A percentile compares a stretch with the other conserved stretches of the same genome.
These are phyloP conservation scores for Quercus variabilis DNA, from an alignment of 306 rosid genomes.

Conservation along the genomic window DNA sequence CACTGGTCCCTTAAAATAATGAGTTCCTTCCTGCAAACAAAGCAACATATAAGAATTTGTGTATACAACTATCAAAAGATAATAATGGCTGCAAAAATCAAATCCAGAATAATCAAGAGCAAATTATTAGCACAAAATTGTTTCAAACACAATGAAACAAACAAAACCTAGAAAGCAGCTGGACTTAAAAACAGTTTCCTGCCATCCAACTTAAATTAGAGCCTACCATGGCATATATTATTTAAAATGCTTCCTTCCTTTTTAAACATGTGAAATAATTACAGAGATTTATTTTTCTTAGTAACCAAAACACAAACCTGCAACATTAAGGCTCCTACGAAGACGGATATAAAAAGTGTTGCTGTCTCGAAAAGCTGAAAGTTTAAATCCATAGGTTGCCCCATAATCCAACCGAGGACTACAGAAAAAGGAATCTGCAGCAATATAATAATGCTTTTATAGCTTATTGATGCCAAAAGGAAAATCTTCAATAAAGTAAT, in stretches of 20 bases:
- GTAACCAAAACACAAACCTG: constrained; percentile 38
- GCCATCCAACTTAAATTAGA: not conserved
- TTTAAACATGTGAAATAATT: not conserved
- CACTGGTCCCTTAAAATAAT: constrained; percentile 78
- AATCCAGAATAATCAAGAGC: not conserved
- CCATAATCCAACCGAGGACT: constrained; percentile 70
- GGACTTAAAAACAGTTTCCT: not conserved
- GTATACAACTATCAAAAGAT: not conserved
- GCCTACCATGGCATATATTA: not conserved
- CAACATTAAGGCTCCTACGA: too few relatives aligned
- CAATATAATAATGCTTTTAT: not conserved
- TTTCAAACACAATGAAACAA: not conserved
- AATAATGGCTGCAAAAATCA: not conserved
- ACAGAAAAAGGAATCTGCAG: constrained; percentile 87
- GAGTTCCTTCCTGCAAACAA: constrained; percentile 76
- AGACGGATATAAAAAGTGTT: too few relatives aligned
- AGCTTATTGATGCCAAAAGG: not conserved
- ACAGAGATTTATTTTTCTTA: not conserved
- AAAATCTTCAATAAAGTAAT: not conserved
- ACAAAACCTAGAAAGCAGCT: not conserved
- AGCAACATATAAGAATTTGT: not conserved
- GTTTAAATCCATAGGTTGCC: not conserved
- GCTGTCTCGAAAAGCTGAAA: too few relatives aligned
- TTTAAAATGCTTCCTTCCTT: too few relatives aligned
- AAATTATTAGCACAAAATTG: not conserved